Percentiles rank a stretch among this genome's conserved stretches.
phyloP scores from a whole-genome alignment of 2,329 filamentous ascomycete genomes.

The Colletotrichum tofieldiae region DNA sequence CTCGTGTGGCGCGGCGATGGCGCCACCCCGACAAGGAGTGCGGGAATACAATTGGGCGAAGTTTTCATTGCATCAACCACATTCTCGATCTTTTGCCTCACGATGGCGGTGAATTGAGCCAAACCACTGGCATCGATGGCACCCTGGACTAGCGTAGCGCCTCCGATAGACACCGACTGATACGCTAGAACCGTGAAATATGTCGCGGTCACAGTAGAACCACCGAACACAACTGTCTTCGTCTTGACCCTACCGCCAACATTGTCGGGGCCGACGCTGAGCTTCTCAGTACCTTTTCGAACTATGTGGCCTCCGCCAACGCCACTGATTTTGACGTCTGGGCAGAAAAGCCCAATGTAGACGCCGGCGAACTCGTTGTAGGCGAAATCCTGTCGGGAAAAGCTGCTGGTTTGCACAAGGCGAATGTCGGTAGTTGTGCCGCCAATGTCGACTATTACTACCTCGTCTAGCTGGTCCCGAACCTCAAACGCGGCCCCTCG shows the following conservation, averaged over 20 bases:
- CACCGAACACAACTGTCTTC: conserved; percentile 71
- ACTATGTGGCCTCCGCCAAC: conserved; percentile 73
- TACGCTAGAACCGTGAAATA: conserved; percentile 63
- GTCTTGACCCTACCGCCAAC: conserved; percentile 71
- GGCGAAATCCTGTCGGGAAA: conserved; percentile 74
- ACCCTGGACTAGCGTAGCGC: conserved; percentile 46
- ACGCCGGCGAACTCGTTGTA: conserved; percentile 69
- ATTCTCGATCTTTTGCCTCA: conserved; percentile 68
- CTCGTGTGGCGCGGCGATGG: conserved; percentile 69
- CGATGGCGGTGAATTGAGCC: conserved; percentile 54
- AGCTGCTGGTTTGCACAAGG: conserved; percentile 72
- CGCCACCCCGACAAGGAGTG: conserved; percentile 75
- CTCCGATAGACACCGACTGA: conserved; percentile 42
- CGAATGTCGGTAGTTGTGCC: conserved; percentile 78
- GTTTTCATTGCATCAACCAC: conserved; percentile 76
- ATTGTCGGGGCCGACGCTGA: conserved; percentile 73
- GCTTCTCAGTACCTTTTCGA: no score
- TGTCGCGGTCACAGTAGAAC: conserved; percentile 70
- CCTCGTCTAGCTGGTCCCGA: conserved; percentile 53
- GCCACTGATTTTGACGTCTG: conserved; percentile 73
- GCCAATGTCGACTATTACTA: conserved; percentile 77
- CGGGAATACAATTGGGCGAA: conserved; percentile 70
- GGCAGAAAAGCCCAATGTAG: conserved; percentile 68
- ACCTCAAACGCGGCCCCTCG: conserved; percentile 74
- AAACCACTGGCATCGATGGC: conserved; percentile 51